Evolutionary conservation across 2,329 filamentous ascomycete species (phyloP), one percentile per base, ranked within the genome.

Genomic region (Penicillium sp.): DNA sequence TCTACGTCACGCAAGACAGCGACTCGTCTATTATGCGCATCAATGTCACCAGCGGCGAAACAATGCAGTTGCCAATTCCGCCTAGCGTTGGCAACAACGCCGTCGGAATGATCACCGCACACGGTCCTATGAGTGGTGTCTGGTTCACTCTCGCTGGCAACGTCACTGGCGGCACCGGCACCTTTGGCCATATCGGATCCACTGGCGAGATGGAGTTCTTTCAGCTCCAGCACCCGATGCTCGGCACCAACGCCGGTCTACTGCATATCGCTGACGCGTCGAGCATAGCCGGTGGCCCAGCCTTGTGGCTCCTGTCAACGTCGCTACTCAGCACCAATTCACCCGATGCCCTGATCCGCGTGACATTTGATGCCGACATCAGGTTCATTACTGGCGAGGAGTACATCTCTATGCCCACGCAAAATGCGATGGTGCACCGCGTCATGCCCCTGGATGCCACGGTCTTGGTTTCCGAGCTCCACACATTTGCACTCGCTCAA

Each of bases 1-100:
- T 60, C 52, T 61, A 61, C 43, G 59, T 54, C 14, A 61, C 59
- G 13, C 59, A 61, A 39, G 59, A 61, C 31, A 50, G 22, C 18
- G 59, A 61, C 55, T 61, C 59, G 14, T 61, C 59, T 13, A 56
- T 61, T 31, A 58, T 61, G 59, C 59, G 59, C 41, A 61, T 61
- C 49, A 58, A 61, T 24, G 27, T 39, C 36, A 58, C 52, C 31
- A 61, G 35, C 37, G 49, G 55, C 49, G 55, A 55, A 43, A 61
- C 59, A 1, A 50, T 51, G 16, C 55, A 61, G 52, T 35, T 61
- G 22, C 59, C 50, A 19, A 44, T 61, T n/a, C 59, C 59, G 1
- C 40, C 59, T 13, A 56, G 49, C 37, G 55, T 61, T n/a, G 59
- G 59, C 22, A 61, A 61, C 53, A 61, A 55, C 43, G 59, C 59